Percentiles rank a stretch among this genome's conserved stretches.
phyloP scores from a whole-genome alignment of 306 rosid species.

The Psophocarpus tetragonolobus region DNA sequence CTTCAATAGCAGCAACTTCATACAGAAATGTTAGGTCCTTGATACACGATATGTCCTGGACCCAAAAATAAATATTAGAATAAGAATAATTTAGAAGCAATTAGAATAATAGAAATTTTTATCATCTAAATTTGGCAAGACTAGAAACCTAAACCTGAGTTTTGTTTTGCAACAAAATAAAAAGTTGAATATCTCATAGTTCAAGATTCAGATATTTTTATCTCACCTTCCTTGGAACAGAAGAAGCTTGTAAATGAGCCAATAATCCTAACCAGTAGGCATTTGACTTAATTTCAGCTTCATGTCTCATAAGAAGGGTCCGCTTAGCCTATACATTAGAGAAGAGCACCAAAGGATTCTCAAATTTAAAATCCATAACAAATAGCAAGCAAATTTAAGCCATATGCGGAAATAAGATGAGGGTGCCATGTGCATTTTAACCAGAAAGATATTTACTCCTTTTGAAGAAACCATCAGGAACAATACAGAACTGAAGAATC shows the following conservation, averaged over 20 bases:
- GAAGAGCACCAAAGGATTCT: conserved; percentile 23
- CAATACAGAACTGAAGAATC: neutral
- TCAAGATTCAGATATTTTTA: conserved; percentile 22
- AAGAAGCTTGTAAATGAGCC: conserved; percentile 94
- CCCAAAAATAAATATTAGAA: conserved; percentile 36
- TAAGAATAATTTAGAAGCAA: conserved; percentile 24
- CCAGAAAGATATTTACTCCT: neutral
- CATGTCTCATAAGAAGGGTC: conserved; percentile 95
- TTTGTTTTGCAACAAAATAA: conserved; percentile 22
- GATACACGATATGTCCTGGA: conserved; percentile 94
- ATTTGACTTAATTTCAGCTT: conserved; percentile 97
- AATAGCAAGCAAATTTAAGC: conserved; percentile 2
- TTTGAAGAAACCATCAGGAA: neutral
- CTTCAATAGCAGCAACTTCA: conserved; percentile 81
- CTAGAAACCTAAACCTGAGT: conserved; percentile 1
- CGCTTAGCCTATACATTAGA: conserved; percentile 75
- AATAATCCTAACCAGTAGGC: conserved; percentile 95
- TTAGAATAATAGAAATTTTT: neutral
- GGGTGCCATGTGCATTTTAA: neutral
- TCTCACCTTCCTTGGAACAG: conserved; percentile 95
- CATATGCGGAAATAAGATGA: conserved; percentile 14
- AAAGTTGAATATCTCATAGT: conserved; percentile 1
- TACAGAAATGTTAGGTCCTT: conserved; percentile 76
- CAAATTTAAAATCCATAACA: conserved; percentile 10
- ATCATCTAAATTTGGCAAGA: neutral